phyloP scores from a whole-genome alignment of 2,329 filamentous ascomycete species.

The Trichoderma arundinaceum region DNA sequence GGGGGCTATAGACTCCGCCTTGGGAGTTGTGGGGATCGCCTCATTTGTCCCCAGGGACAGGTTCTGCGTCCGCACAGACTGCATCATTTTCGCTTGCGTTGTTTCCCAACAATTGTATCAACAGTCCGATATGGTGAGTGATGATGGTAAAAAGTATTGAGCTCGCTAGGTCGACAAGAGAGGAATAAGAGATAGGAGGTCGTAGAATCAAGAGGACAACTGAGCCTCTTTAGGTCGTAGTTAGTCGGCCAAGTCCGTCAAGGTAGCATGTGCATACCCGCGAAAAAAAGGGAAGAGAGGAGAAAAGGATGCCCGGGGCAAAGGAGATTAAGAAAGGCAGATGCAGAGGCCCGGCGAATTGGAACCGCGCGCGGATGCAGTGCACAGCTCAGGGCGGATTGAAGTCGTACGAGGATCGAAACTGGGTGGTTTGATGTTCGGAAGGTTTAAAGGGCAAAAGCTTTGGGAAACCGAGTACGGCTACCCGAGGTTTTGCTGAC shows the following conservation, averaged over 20 bases:
- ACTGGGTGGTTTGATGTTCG: slow-evolving; percentile 22
- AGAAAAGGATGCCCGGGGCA: not conserved
- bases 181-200: too few species aligned
- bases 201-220: too few species aligned
- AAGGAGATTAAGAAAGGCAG: not conserved
- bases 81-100: slow-evolving; percentile 22
- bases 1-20: slow-evolving; percentile 59
- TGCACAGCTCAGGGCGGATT: not conserved
- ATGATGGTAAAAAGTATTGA: too few species aligned
- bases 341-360: slow-evolving; percentile 14
- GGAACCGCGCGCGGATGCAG: not conserved
- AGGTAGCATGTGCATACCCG: not conserved
- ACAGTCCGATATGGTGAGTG: not conserved
- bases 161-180: too few species aligned
- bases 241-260: not conserved
- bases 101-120: not conserved
- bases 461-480: slow-evolving; percentile 20
- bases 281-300: not conserved
- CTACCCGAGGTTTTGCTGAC: slow-evolving; percentile 29
- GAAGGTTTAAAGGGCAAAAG: not conserved
- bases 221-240: too few species aligned
- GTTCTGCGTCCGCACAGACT: slow-evolving; percentile 26
- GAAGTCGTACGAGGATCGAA: slow-evolving; percentile 26
- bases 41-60: slow-evolving; percentile 42
- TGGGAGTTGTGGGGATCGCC: slow-evolving; percentile 53